Base-by-base conservation (phyloP, 2,329 filamentous ascomycete species). In the Incumbomyces delicatus region DNA sequence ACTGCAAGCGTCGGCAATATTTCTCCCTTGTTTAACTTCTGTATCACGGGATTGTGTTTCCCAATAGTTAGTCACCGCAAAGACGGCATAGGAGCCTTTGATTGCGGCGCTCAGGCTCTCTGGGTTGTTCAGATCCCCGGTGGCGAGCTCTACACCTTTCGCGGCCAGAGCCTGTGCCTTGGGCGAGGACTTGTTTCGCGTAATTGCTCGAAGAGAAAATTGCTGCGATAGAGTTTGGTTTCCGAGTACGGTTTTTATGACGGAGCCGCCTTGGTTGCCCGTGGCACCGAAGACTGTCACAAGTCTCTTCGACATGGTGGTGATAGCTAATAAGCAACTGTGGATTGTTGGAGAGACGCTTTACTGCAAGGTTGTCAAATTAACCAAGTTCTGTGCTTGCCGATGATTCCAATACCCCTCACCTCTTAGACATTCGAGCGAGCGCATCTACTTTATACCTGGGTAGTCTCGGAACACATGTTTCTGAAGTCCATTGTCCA, bases 201-300 rank as follows among this genome's bases (percentile, higher is more conserved):
- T 75, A 41, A 77, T 65, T 32, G 65, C 73, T 7, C 74, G 70
- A 47, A 77, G 63, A 39, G 62, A 68, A 61, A 67, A 77, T 45
- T 68, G 55, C 35, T 65, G 55, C 1, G 69, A 71, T 14, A 77
- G 64, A 2, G 58, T 55, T 1, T 67, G 54, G 52, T 75, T 66
- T 31, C 63, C 62, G 8, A 75, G 63, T 10, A 77, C 61, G 20
- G 63, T 58, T 40, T 67, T 58, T 46, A 76, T 61, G 7, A 76
- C 63, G 7, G 70, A 71, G 10, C 70, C 62, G 14, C 74, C 74
- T 57, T 77, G 74, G 31, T 71, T 65, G 49, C 74, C 73, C 0
- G 74, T 77, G 17, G 72, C 73, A 7, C 74, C 73, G 42, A 76
- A 73, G 18, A 77, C 63, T 20, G 63, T 66, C 30, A 74, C 59